Evolutionary conservation across 768 basidiomycete genomes (phyloP).

Genomic region (Termitomyces sp.): DNA sequence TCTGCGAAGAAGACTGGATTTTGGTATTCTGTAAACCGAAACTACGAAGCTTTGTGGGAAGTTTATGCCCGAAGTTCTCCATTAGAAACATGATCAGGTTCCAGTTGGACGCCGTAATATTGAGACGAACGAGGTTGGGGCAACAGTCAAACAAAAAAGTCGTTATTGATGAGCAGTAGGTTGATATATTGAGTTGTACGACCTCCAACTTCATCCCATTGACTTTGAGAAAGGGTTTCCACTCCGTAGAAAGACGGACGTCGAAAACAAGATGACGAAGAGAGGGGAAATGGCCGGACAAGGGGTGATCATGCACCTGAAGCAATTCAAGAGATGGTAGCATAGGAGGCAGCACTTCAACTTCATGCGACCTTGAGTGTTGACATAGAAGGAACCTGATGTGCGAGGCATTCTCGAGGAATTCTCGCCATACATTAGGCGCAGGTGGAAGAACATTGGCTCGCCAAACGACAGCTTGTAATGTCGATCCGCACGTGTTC

Average conservation of each 20-base stretch:
- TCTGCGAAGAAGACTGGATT: slow-evolving; percentile 3
- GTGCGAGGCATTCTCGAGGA: slow-evolving; percentile 6
- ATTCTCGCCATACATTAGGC: slow-evolving; percentile 1
- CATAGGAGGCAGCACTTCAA: neutral
- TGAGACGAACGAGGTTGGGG: slow-evolving; percentile 11
- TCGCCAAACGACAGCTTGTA: slow-evolving; percentile 11
- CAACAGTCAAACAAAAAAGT: slow-evolving; percentile 2
- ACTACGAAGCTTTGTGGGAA: slow-evolving; percentile 10
- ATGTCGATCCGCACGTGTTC: neutral
- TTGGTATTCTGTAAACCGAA: slow-evolving; percentile 11
- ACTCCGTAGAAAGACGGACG: neutral
- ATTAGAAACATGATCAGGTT: neutral
- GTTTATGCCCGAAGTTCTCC: neutral
- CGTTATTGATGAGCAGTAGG: neutral
- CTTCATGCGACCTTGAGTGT: neutral
- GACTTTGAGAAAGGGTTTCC: slow-evolving; percentile 1
- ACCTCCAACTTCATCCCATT: slow-evolving; percentile 11
- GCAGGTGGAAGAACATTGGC: neutral
- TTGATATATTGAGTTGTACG: slow-evolving; percentile 1
- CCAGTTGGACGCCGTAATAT: slow-evolving; percentile 10
- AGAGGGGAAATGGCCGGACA: slow-evolving; percentile 4
- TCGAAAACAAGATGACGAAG: slow-evolving; percentile 10
- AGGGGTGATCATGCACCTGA: neutral
- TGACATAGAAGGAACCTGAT: slow-evolving; percentile 7
- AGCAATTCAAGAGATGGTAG: slow-evolving; percentile 4